phyloP scores from a whole-genome alignment of 2,329 filamentous ascomycete genomes.

The Colletotrichum chrysophilum region DNA sequence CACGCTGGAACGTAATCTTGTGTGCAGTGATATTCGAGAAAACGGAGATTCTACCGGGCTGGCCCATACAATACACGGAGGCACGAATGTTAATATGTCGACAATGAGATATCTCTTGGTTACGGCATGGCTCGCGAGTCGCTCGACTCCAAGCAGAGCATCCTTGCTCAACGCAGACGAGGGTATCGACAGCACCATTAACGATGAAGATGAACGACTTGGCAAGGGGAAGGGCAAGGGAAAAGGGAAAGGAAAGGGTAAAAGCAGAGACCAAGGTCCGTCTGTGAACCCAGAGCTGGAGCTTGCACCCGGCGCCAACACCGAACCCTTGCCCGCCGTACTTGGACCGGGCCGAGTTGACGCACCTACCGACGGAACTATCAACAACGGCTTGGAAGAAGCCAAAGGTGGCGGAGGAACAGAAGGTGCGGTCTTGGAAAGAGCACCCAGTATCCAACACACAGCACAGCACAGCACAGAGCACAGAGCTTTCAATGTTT shows the following conservation, averaged over 20 bases:
- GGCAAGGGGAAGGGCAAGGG: neutral
- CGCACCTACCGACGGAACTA: neutral
- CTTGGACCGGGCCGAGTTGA: neutral
- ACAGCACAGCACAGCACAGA: neutral
- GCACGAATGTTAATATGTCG: neutral
- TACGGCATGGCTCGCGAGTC: neutral
- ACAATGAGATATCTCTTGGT: neutral
- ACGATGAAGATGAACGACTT: neutral
- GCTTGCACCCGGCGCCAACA: neutral
- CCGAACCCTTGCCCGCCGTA: neutral
- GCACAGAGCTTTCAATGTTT: no score
- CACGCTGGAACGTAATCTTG: neutral
- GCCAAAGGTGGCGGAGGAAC: neutral
- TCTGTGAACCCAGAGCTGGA: neutral
- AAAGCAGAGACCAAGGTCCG: neutral
- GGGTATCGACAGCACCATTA: neutral
- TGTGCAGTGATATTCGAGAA: neutral
- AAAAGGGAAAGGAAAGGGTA: neutral
- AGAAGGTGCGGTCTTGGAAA: slow-evolving; percentile 1
- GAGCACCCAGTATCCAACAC: no score
- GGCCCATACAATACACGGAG: neutral
- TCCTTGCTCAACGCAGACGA: neutral
- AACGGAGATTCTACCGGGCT: neutral
- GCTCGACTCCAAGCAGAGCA: neutral
- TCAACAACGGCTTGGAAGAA: neutral